Base-by-base conservation (phyloP, 2,329 filamentous ascomycete species). In the Epichloe typhina region DNA sequence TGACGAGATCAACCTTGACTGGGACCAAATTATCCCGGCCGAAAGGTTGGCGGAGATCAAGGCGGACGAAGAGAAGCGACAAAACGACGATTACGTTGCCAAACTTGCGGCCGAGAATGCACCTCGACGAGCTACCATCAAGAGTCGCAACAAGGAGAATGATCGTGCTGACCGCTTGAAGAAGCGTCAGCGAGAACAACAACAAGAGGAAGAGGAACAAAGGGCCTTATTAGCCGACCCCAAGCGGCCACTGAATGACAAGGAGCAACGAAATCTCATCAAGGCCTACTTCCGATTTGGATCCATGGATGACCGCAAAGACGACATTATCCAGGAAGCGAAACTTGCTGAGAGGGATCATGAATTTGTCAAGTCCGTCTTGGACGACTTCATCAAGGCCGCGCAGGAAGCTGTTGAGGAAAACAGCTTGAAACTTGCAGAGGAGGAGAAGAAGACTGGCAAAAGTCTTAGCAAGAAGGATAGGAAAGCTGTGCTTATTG, bases 21-120 rank as follows among this genome's bases (percentile, higher is more conserved):
- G 93, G 93, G 93, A 98, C 61, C 86, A 97, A 57, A 98, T 98
- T 60, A 97, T 98, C 58, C 94, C 93, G 0, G 89, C 90, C 53
- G 89, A 95, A 7, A 83, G 95, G 61, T 77, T 98, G 17, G 90
- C 90, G 15, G 83, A 83, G 53, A 86, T 97, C 68, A 95, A 94
- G 65, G 83, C 82, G 0, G 88, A 95, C 47, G 91, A 97, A 61
- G 86, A 94, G 58, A 82, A 84, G 65, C 85, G 86, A 61, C 81
- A 86, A 51, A 82, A 95, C 51, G 88, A 90, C 13, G 82, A 85
- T 45, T 94, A 93, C 57, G 79, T 95, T 1, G 84, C 83, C 26
- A 83, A 84, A 59, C 79, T 93, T 45, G 80, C 93, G 51, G 88
- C 93, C 56, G 85, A 93, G 61, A 95, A 84, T 57, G 86, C 86